Conservation (phyloP, 208 protist species). For the Trypanosoma congolense region DNA sequence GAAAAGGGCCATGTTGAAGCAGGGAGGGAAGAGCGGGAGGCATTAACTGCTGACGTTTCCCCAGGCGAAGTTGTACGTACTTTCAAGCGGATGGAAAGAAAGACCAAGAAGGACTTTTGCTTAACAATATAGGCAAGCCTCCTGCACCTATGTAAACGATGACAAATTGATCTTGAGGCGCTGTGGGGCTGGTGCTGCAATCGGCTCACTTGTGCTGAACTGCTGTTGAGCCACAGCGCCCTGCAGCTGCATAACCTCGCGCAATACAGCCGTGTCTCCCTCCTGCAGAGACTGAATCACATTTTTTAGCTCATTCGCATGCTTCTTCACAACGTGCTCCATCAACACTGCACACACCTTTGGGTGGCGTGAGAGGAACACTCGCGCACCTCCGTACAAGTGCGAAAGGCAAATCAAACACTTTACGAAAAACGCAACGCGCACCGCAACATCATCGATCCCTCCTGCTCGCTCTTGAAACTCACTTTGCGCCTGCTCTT, state of each 20-base stretch:
- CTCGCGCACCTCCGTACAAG: neutral
- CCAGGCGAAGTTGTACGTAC: too few relatives aligned
- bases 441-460: neutral
- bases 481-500: neutral
- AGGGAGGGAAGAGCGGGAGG: too few relatives aligned
- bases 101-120: neutral
- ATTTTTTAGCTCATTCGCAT: conserved; percentile 30
- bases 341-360: conserved; percentile 25
- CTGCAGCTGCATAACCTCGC: conserved; percentile 56
- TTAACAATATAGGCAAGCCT: conserved; percentile 1
- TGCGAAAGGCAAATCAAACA: conserved; percentile 10
- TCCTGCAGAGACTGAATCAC: conserved; percentile 45
- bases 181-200: conserved; percentile 3
- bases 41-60: too few relatives aligned
- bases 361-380: conserved; percentile 4
- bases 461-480: neutral
- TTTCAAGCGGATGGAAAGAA: neutral
- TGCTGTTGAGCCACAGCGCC: neutral
- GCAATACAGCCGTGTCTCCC: conserved; percentile 34
- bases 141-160: conserved; percentile 5
- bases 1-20: too few relatives aligned
- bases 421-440: conserved; percentile 18
- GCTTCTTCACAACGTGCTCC: conserved; percentile 24
- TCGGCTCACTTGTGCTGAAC: neutral
- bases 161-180: conserved; percentile 15